A percentile compares a stretch with the other conserved stretches of the same genome.
Conservation (phyloP, 306 rosid genomes). For the Dryas alaskensis region DNA sequence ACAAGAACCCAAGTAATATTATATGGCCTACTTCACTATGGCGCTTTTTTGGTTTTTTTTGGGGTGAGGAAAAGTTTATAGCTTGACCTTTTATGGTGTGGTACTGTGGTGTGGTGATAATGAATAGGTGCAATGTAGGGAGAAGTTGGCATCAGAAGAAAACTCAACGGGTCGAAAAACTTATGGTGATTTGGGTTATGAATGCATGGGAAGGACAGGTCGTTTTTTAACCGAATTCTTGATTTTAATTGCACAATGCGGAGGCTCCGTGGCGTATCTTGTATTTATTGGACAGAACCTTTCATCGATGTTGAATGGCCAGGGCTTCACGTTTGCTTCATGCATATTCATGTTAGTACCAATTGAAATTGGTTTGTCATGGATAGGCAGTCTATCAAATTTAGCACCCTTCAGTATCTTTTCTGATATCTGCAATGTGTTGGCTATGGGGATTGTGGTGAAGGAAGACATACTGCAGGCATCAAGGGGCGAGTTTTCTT, state of each 20-base stretch:
- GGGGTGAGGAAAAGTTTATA: not conserved
- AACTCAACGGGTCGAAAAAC: constrained; percentile 42
- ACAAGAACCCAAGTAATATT: too few relatives aligned
- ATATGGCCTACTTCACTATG: too few relatives aligned
- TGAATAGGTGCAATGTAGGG: constrained; percentile 63
- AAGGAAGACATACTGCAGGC: constrained; percentile 62
- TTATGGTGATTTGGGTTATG: constrained; percentile 76
- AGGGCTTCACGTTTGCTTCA: constrained; percentile 30
- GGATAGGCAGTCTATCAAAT: constrained; percentile 65
- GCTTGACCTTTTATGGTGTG: not conserved
- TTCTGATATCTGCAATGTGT: constrained; percentile 71
- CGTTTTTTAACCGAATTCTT: constrained; percentile 61
- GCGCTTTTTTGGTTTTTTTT: too few relatives aligned
- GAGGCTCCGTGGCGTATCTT: constrained; percentile 78
- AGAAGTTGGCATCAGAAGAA: constrained; percentile 53
- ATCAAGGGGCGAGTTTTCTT: constrained; percentile 43
- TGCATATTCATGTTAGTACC: constrained; percentile 59
- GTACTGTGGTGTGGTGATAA: not conserved
- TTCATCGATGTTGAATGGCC: constrained; percentile 45
- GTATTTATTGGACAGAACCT: constrained; percentile 81
- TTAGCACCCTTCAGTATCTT: constrained; percentile 84
- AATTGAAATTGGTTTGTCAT: constrained; percentile 71
- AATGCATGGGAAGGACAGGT: constrained; percentile 61
- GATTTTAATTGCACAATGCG: constrained; percentile 62
- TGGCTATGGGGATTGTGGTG: constrained; percentile 79